These are phyloP conservation scores for Annona cherimola DNA, from an alignment of 164 flowering plant genomes.

Conservation along the genomic window DNA sequence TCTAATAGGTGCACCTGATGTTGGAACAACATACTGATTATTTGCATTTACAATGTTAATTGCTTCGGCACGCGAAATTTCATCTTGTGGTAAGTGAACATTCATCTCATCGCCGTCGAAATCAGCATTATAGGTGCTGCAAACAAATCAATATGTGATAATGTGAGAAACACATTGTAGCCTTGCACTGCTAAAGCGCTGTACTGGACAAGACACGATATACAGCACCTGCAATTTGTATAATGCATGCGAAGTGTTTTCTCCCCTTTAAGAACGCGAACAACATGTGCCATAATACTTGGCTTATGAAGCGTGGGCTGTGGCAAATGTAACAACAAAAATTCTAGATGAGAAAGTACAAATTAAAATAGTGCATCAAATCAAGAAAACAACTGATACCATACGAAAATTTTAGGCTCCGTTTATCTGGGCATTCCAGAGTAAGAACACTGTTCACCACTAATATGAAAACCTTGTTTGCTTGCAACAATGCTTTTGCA, in stretches of 20 bases:
- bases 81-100: slow-evolving; percentile 99
- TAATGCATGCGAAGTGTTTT: slow-evolving; percentile 96
- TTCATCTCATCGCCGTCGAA: slow-evolving; percentile 99
- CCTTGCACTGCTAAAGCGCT: background rate
- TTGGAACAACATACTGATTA: slow-evolving; percentile 88
- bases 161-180: background rate
- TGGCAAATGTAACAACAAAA: slow-evolving; percentile 7
- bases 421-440: no score
- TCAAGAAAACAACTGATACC: no score
- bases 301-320: slow-evolving; percentile 99
- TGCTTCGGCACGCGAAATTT: slow-evolving; percentile 95
- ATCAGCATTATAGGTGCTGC: slow-evolving; percentile 96
- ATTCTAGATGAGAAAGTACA: no score
- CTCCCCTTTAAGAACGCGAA: slow-evolving; percentile 88
- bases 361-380: no score
- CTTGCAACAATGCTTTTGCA: no score
- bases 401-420: no score
- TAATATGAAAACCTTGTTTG: no score
- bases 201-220: background rate
- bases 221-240: slow-evolving; percentile 87
- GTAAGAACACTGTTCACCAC: no score
- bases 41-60: slow-evolving; percentile 90
- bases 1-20: slow-evolving; percentile 84
- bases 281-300: slow-evolving; percentile 95
- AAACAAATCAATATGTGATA: background rate